Evolutionary conservation across 257 asterid genomes (phyloP).

Genomic region (Jacaranda copaia): DNA sequence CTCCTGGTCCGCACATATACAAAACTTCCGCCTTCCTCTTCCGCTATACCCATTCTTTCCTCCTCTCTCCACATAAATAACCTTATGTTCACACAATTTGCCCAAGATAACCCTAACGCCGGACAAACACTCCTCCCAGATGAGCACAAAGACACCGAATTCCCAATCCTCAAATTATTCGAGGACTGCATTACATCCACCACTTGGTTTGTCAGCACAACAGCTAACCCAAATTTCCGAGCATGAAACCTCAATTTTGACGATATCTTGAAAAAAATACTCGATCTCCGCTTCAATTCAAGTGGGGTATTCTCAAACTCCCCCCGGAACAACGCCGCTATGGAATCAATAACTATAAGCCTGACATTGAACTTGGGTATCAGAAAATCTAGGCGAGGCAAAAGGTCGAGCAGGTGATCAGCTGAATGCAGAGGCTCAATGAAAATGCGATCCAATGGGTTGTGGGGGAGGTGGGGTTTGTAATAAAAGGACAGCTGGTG

Average conservation of each 20-base stretch:
- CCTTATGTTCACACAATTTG: slow-evolving; percentile 89
- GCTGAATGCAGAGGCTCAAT: slow-evolving; percentile 73
- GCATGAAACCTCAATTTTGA: slow-evolving; percentile 70
- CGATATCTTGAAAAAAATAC: slow-evolving; percentile 74
- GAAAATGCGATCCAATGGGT: slow-evolving; percentile 59
- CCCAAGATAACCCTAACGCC: slow-evolving; percentile 93
- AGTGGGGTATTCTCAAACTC: slow-evolving; percentile 73
- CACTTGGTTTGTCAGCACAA: slow-evolving; percentile 88
- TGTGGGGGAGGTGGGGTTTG: slow-evolving; percentile 44
- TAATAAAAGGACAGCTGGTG: slow-evolving; percentile 59
- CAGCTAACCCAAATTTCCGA: slow-evolving; percentile 66
- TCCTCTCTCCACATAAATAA: slow-evolving; percentile 75
- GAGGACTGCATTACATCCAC: slow-evolving; percentile 72
- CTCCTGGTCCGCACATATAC: slow-evolving; percentile 56
- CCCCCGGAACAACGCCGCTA: slow-evolving; percentile 84
- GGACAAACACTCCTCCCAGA: slow-evolving; percentile 83
- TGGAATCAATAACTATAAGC: slow-evolving; percentile 80
- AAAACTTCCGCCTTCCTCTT: slow-evolving; percentile 40
- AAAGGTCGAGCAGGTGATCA: slow-evolving; percentile 86
- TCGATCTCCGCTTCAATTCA: slow-evolving; percentile 72
- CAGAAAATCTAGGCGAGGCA: slow-evolving; percentile 68
- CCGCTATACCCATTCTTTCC: slow-evolving; percentile 45
- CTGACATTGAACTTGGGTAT: slow-evolving; percentile 54
- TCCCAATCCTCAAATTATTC: slow-evolving; percentile 65
- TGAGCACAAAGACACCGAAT: slow-evolving; percentile 53